Evolutionary conservation across 2,329 filamentous ascomycete genomes (phyloP).

Genomic region (Fusarium sp.): DNA sequence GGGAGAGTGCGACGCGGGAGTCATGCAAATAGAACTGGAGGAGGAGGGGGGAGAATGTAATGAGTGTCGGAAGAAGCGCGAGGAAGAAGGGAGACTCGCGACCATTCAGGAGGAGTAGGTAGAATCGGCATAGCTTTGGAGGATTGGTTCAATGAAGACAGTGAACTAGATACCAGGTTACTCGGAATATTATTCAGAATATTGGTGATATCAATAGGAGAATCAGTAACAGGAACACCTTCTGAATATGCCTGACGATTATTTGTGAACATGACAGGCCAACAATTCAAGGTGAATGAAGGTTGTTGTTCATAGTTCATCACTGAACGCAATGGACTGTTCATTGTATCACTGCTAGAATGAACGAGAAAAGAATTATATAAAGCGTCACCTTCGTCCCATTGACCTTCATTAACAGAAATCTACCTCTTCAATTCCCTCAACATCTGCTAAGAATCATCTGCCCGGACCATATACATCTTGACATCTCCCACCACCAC

Average conservation of each 20-base stretch:
- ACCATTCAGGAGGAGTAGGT: not conserved
- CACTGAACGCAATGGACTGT: accelerated
- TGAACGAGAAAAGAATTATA: accelerated
- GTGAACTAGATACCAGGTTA: accelerated
- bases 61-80: not conserved
- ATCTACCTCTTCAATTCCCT: accelerated
- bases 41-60: not conserved
- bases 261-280: accelerated
- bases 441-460: too few relatives aligned
- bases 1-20: not conserved
- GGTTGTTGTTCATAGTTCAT: not conserved
- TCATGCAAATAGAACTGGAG: not conserved
- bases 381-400: not conserved
- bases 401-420: not conserved
- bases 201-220: accelerated
- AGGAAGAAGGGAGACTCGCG: not conserved
- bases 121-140: not conserved
- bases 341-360: not conserved
- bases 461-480: not conserved
- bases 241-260: accelerated
- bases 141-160: accelerated
- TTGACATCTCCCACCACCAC: accelerated
- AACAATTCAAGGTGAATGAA: not conserved
- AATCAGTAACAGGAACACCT: accelerated
- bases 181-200: accelerated